phyloP scores from a whole-genome alignment of 2,329 filamentous ascomycete genomes.

The Didymella sp. region DNA sequence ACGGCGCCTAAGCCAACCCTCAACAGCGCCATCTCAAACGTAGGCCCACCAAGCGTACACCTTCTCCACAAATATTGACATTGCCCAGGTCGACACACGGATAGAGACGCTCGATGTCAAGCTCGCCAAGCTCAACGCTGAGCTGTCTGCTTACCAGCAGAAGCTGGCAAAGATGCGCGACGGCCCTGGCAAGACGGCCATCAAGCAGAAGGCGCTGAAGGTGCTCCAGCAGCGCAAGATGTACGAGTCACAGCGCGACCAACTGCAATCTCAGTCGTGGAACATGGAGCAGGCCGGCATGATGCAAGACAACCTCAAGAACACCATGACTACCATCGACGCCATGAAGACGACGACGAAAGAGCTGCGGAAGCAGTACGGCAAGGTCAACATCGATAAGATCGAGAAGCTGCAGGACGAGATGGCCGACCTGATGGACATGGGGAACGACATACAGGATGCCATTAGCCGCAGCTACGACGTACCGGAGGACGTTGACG shows the following conservation, averaged over 20 bases:
- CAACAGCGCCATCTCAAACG: slow-evolving; percentile 80
- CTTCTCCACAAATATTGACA: slow-evolving; percentile 27
- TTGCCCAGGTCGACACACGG: slow-evolving; percentile 73
- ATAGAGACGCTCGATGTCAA: slow-evolving; percentile 92
- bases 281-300: slow-evolving; percentile 99
- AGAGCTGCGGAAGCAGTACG: slow-evolving; percentile 89
- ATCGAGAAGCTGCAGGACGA: slow-evolving; percentile 98
- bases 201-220: slow-evolving; percentile 94
- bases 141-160: slow-evolving; percentile 85
- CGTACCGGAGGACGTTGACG: slow-evolving; percentile 94
- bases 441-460: slow-evolving; percentile 98
- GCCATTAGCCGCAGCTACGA: slow-evolving; percentile 90
- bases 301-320: slow-evolving; percentile 99
- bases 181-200: slow-evolving; percentile 87
- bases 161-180: slow-evolving; percentile 93
- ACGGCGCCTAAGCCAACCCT: slow-evolving; percentile 90
- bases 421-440: slow-evolving; percentile 97
- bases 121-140: slow-evolving; percentile 87
- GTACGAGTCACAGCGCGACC: slow-evolving; percentile 92
- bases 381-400: slow-evolving; percentile 96
- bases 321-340: slow-evolving; percentile 97
- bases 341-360: slow-evolving; percentile 98
- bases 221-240: slow-evolving; percentile 91
- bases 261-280: slow-evolving; percentile 93
- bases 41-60: slow-evolving; percentile 50